Evolutionary conservation across 2,329 filamentous ascomycete species (phyloP).

Genomic region (Aspergillus hiratsukae): DNA sequence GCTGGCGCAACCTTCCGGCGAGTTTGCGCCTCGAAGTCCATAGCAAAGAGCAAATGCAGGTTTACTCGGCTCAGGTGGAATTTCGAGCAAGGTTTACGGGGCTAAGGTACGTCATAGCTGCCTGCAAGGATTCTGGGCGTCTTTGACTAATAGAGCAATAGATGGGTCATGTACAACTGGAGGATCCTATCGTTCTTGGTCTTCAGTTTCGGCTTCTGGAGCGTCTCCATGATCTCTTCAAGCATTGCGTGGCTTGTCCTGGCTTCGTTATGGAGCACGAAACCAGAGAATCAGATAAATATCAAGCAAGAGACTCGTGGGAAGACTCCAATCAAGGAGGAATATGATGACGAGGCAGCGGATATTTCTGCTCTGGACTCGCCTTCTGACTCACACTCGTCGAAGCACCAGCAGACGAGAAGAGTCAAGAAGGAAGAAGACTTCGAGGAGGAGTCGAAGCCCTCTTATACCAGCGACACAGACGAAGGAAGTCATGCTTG

Average conservation of each 20-base stretch:
- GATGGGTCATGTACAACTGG: conserved; percentile 85
- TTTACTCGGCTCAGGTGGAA: conserved; percentile 65
- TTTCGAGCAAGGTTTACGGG: conserved; percentile 74
- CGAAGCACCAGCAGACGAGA: not conserved
- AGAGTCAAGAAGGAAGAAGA: conserved; percentile 26
- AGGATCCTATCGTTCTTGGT: conserved; percentile 64
- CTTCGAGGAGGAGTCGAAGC: not conserved
- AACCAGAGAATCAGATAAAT: conserved; percentile 1
- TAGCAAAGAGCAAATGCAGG: conserved; percentile 64
- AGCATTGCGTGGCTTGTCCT: conserved; percentile 60
- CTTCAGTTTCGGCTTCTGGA: conserved; percentile 72
- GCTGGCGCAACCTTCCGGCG: conserved; percentile 50
- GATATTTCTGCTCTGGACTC: not conserved
- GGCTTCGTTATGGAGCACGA: conserved; percentile 36
- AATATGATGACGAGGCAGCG: conserved; percentile 7
- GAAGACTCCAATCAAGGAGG: conserved; percentile 18
- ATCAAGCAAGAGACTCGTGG: conserved; percentile 15
- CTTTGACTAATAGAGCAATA: conserved; percentile 22
- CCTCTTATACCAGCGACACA: not conserved
- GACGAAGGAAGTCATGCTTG: conserved; percentile 14
- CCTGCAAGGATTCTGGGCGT: not conserved
- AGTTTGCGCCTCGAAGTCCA: conserved; percentile 64
- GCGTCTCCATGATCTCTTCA: conserved; percentile 65
- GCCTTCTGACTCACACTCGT: conserved; percentile 5
- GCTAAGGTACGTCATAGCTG: conserved; percentile 46